A percentile compares a stretch with the other conserved stretches of the same genome.
Evolutionary conservation across 2,329 filamentous ascomycete genomes (phyloP).

Genomic region (Epichloe coenophiala): DNA sequence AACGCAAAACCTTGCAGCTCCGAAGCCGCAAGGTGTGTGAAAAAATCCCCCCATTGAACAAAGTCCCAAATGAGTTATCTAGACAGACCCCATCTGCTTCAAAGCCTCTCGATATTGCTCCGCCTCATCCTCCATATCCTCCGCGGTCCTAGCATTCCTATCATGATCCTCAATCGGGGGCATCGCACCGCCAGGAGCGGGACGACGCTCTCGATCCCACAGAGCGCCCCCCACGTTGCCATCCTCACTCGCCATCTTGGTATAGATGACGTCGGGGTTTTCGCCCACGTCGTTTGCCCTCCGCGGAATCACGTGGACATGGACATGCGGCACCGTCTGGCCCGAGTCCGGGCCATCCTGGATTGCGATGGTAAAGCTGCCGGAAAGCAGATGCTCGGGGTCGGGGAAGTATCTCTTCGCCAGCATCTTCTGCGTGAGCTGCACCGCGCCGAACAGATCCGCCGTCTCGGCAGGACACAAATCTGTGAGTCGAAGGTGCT

Average conservation of each 20-base stretch:
- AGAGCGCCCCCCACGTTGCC: slow-evolving; percentile 70
- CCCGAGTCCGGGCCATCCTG: slow-evolving; percentile 85
- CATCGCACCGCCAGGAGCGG: slow-evolving; percentile 43
- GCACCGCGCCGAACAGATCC: slow-evolving; percentile 81
- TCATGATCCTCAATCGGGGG: slow-evolving; percentile 59
- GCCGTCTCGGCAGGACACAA: slow-evolving; percentile 55
- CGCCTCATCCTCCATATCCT: slow-evolving; percentile 73
- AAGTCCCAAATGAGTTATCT: background rate
- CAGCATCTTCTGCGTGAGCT: slow-evolving; percentile 67
- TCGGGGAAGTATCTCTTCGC: slow-evolving; percentile 39
- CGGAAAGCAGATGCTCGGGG: slow-evolving; percentile 30
- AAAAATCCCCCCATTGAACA: background rate
- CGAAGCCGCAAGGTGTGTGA: too few species aligned
- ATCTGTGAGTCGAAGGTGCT: slow-evolving; percentile 61
- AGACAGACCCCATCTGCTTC: slow-evolving; percentile 23
- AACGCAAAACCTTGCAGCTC: too few species aligned
- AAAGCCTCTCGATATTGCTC: slow-evolving; percentile 44
- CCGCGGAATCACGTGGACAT: slow-evolving; percentile 82
- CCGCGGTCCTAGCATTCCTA: slow-evolving; percentile 51
- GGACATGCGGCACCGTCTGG: slow-evolving; percentile 87
- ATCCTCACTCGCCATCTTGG: slow-evolving; percentile 68
- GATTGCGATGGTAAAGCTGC: slow-evolving; percentile 85
- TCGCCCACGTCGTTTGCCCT: slow-evolving; percentile 34
- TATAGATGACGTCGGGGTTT: slow-evolving; percentile 60
- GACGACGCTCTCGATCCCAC: slow-evolving; percentile 35